Evolutionary conservation across 331 rosid genomes (phyloP), one percentile per base, ranked within the genome.

Genomic region (Spiraea crenata): DNA sequence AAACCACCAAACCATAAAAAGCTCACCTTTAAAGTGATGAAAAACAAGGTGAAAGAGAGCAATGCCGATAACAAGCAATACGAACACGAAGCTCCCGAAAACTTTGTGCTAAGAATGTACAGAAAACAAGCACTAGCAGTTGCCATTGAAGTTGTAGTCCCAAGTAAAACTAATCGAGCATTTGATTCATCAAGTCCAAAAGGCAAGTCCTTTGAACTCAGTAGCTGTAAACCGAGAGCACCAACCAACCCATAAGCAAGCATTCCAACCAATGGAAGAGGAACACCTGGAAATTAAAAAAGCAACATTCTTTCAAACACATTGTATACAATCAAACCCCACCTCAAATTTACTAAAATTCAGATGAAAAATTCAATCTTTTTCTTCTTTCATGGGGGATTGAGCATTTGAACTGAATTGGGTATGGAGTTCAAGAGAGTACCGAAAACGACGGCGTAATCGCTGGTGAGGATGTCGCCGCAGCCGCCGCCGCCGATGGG

Each of bases 261-360:
- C 91, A 93, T 84, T 41, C 99, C 99, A 73, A 89, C 79, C 79
- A 93, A 62, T 38, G 97, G 88, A 81, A 93, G 97, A 67, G 99
- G 97, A 62, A 86, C 74, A 85, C 99, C 97, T 93, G 69, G 37
- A 49, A 87, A 73, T 74, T 50, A 51, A 63, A 82, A 81, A 81
- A 76, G 11, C 48, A 44, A 68, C 81, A 20, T 31, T 80, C 42
- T 80, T 44, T 75, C 79, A 82, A 84, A 74, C 89, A 76, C 40
- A 65, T 64, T 20, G 44, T 69, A 39, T 59, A 35, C 40, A 57
- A 11, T 11, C 76, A 74, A 6, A 41, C 57, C 76, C 59, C 59
- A 57, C 17, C 63, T 52, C 60, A 65, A 65, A 66, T 59, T 56
- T 45, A 11, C 74, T 57, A 49, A 17, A 37, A 4, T 20, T 47